Evolutionary conservation across 768 basidiomycete genomes (phyloP).

Genomic region (Lentinula edodes): DNA sequence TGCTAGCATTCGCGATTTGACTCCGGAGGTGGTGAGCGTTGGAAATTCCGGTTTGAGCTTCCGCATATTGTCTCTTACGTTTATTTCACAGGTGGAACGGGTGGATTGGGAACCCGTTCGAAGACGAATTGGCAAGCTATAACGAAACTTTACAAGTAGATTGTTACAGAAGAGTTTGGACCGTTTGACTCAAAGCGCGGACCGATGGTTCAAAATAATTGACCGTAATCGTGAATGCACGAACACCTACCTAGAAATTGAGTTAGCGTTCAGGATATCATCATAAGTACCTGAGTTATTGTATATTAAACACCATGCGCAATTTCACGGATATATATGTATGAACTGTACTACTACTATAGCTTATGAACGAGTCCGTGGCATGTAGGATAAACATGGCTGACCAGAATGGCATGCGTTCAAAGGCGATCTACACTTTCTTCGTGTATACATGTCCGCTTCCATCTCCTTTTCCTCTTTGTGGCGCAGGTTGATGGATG

Average conservation of each 20-base stretch:
- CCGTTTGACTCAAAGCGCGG: neutral
- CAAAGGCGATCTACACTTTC: neutral
- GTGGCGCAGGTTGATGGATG: constrained; percentile 4
- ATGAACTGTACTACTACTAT: no score
- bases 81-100: constrained; percentile 45
- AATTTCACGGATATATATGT: no score
- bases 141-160: neutral
- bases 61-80: neutral
- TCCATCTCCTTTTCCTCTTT: constrained; percentile 1
- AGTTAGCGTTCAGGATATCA: no score
- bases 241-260: no score
- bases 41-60: neutral
- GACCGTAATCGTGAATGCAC: no score
- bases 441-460: constrained; percentile 2
- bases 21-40: constrained; percentile 60
- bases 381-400: no score
- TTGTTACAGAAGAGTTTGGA: no score
- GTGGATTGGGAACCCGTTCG: constrained; percentile 59
- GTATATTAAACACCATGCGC: no score
- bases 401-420: neutral
- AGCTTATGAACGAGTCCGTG: no score
- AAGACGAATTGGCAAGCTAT: neutral
- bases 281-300: no score
- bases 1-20: constrained; percentile 54
- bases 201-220: no score